Conservation (phyloP, 805 yeast genomes). For the Barnettozyma populi region DNA sequence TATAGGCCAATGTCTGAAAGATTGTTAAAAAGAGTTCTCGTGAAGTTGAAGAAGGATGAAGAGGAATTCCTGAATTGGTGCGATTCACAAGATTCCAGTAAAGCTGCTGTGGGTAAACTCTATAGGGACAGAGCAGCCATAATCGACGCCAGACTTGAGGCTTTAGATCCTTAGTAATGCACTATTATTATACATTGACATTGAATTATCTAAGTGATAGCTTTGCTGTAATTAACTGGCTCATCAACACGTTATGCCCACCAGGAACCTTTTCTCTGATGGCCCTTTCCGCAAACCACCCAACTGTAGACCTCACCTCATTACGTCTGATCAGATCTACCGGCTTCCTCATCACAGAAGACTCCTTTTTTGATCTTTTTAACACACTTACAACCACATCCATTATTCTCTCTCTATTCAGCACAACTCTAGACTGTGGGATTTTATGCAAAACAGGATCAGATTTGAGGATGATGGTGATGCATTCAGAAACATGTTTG, state of each 20-base stretch:
- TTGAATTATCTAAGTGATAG: constrained; percentile 8
- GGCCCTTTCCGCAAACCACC: constrained; percentile 18
- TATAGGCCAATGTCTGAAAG: constrained; percentile 30
- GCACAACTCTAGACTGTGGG: constrained; percentile 23
- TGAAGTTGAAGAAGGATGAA: constrained; percentile 25
- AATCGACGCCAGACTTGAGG: constrained; percentile 4
- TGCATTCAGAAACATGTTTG: constrained; percentile 45
- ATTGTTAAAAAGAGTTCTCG: constrained; percentile 31
- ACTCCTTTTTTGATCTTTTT: constrained; percentile 8
- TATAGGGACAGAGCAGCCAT: constrained; percentile 15
- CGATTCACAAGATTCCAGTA: constrained; percentile 17
- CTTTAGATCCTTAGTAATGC: neutral
- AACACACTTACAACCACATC: constrained; percentile 30
- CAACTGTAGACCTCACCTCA: constrained; percentile 17
- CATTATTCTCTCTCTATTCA: constrained; percentile 30
- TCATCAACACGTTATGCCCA: constrained; percentile 10
- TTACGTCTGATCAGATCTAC: constrained; percentile 7
- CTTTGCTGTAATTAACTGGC: constrained; percentile 18
- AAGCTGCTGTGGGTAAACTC: constrained; percentile 7
- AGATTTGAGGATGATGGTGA: constrained; percentile 32
- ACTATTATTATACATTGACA: neutral
- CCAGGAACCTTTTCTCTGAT: constrained; percentile 11
- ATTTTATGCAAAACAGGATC: constrained; percentile 9
- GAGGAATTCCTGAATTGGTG: constrained; percentile 19
- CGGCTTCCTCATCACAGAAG: constrained; percentile 13